Evolutionary conservation across 495 filamentous ascomycete genomes (phyloP), one percentile per base, ranked within the genome.

Genomic region (Aspergillus coremiiformis): DNA sequence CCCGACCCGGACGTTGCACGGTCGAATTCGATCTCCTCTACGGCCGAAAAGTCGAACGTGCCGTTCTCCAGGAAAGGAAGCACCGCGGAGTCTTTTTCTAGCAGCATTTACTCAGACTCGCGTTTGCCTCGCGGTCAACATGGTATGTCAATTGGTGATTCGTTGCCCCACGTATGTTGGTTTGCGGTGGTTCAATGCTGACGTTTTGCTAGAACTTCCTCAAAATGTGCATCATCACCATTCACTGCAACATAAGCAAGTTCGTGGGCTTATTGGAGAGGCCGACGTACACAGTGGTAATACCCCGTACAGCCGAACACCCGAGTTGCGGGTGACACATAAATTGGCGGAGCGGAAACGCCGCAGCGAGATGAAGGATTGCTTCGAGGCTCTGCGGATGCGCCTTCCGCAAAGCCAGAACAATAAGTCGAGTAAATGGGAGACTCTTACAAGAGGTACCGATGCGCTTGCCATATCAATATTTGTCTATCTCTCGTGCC

Each of bases 361-460:
- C 14, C 81, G 93, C 29, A 95, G 89, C 44, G 93, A 99, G 65
- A 97, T 99, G 93, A 99, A 99, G 68, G 85, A 91, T 62, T 77
- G 96, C 6, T 97, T 97, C 64, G 93, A 99, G 55, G 78, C 85
- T 41, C 70, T 99, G 21, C 82, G 91, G 32, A 77, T 84, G 47
- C 78, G 89, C 35, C 82, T 96, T 55, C 92, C 92, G 5, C 84
- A 89, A 49, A 87, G 86, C 52, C 83, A 90, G 45, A 92, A 90
- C 17, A 86, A 87, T 39, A 99, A 97, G 63, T 91, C 92, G 3
- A 96, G 90, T 62, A 99, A 99, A 69, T 99, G 94, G 94, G 93
- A 99, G 61, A 95, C 95, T 29, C 67, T 99, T n/a, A 94, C 89
- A 9, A 90, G 92, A 79, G 88, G 90, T 95, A 76, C 30, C 72